Evolutionary conservation across 2,329 filamentous ascomycete species (phyloP).

Genomic region (Xylaria sp.): DNA sequence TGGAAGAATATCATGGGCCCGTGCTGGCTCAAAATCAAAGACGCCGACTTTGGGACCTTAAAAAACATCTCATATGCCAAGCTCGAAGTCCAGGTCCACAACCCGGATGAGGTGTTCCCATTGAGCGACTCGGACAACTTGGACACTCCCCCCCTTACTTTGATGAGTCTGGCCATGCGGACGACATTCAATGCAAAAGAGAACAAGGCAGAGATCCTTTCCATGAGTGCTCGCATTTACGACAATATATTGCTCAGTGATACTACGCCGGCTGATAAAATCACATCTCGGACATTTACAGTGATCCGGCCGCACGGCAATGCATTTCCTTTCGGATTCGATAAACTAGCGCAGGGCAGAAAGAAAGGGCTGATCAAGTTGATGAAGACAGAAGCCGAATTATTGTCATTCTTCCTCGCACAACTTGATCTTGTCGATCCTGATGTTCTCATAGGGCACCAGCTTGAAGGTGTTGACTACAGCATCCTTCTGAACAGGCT

Average conservation of each 20-base stretch:
- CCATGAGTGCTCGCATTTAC: slow-evolving; percentile 91
- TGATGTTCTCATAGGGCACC: slow-evolving; percentile 92
- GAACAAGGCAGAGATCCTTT: slow-evolving; percentile 95
- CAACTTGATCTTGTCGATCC: slow-evolving; percentile 89
- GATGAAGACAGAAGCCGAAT: slow-evolving; percentile 83
- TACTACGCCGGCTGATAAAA: slow-evolving; percentile 85
- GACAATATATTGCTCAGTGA: slow-evolving; percentile 89
- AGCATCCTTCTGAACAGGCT: slow-evolving; percentile 88
- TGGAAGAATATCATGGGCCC: slow-evolving; percentile 99
- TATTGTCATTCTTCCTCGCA: slow-evolving; percentile 89
- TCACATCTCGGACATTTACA: slow-evolving; percentile 91
- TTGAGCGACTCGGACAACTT: slow-evolving; percentile 81
- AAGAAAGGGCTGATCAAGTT: slow-evolving; percentile 81
- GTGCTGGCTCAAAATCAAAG: slow-evolving; percentile 93
- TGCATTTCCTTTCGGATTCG: slow-evolving; percentile 87
- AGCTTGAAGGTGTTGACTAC: slow-evolving; percentile 97
- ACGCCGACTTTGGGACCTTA: slow-evolving; percentile 82
- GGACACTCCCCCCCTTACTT: slow-evolving; percentile 85
- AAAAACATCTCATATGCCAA: slow-evolving; percentile 98
- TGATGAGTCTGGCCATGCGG: slow-evolving; percentile 94
- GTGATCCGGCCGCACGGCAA: slow-evolving; percentile 83
- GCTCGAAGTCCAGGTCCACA: slow-evolving; percentile 83
- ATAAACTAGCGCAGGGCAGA: slow-evolving; percentile 75
- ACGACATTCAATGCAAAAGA: slow-evolving; percentile 89
- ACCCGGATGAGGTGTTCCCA: slow-evolving; percentile 78